These are phyloP conservation scores for Sindora glabra DNA, from an alignment of 306 rosid species.

Conservation along the genomic window DNA sequence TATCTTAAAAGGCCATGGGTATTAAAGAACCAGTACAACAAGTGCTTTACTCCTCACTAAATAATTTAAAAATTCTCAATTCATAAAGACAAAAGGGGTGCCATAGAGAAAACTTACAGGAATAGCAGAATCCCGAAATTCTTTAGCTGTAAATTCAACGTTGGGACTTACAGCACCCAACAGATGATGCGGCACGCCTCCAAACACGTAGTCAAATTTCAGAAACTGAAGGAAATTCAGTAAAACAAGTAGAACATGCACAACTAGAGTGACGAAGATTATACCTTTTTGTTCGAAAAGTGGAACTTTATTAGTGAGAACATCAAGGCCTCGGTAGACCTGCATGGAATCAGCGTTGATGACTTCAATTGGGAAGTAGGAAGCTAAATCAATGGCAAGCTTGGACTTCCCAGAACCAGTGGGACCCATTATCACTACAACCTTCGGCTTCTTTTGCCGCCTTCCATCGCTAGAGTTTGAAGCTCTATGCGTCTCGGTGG, in stretches of 20 bases:
- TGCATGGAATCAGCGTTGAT: slow-evolving; percentile 95
- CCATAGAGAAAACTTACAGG: slow-evolving; percentile 36
- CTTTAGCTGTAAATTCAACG: slow-evolving; percentile 72
- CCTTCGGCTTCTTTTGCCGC: slow-evolving; percentile 30
- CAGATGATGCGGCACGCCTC: slow-evolving; percentile 86
- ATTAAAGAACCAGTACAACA: too few species aligned
- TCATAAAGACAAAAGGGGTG: not conserved
- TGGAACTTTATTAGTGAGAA: slow-evolving; percentile 80
- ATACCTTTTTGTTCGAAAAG: slow-evolving; percentile 55
- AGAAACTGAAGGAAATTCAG: not conserved
- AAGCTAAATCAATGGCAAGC: slow-evolving; percentile 72
- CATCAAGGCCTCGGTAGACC: slow-evolving; percentile 75
- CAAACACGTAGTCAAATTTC: not conserved
- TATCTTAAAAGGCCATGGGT: too few species aligned
- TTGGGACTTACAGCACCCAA: slow-evolving; percentile 62
- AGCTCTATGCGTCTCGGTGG: not conserved
- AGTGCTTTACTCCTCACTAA: not conserved
- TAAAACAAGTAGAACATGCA: not conserved
- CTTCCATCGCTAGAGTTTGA: slow-evolving; percentile 27
- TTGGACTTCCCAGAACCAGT: slow-evolving; percentile 82
- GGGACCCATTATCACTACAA: slow-evolving; percentile 75
- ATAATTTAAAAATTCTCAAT: too few species aligned
- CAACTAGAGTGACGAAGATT: not conserved
- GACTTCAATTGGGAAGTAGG: slow-evolving; percentile 67
- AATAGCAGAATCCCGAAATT: slow-evolving; percentile 70